Conservation (phyloP, 257 asterid genomes). For the Ehretia macrophylla region DNA sequence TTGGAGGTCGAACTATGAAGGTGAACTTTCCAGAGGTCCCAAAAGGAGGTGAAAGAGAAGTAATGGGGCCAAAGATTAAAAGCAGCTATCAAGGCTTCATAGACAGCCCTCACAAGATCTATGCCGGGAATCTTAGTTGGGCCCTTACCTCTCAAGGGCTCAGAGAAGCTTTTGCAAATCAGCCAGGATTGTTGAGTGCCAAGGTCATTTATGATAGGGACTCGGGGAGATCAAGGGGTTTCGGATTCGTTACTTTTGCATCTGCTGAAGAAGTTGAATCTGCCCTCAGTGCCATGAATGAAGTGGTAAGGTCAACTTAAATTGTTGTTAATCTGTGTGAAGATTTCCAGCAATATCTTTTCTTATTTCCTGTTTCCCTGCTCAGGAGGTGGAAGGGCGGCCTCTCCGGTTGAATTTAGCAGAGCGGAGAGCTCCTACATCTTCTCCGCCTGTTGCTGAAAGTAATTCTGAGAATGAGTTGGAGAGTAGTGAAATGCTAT, state of each 20-base stretch:
- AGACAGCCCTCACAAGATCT: slow-evolving; percentile 74
- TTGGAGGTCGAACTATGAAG: slow-evolving; percentile 81
- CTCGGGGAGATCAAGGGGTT: slow-evolving; percentile 80
- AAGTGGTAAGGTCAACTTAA: slow-evolving; percentile 47
- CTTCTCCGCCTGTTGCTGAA: slow-evolving; percentile 33
- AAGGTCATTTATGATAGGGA: slow-evolving; percentile 71
- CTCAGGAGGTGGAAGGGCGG: slow-evolving; percentile 76
- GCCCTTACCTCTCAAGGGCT: slow-evolving; percentile 71
- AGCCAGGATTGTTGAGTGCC: slow-evolving; percentile 74
- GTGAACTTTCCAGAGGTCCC: slow-evolving; percentile 98
- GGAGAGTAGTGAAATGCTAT: not conserved
- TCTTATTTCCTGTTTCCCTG: not conserved
- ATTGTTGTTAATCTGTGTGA: not conserved
- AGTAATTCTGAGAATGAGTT: slow-evolving; percentile 4
- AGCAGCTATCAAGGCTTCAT: slow-evolving; percentile 66
- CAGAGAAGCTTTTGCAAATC: slow-evolving; percentile 59
- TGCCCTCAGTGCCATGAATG: slow-evolving; percentile 70
- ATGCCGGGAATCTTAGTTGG: slow-evolving; percentile 89
- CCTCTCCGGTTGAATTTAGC: slow-evolving; percentile 66
- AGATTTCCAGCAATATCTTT: not conserved
- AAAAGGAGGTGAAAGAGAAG: slow-evolving; percentile 89
- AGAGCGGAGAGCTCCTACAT: slow-evolving; percentile 32
- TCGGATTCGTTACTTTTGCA: slow-evolving; percentile 73
- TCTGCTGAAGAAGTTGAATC: slow-evolving; percentile 60
- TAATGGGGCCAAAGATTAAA: slow-evolving; percentile 54